phyloP scores from a whole-genome alignment of 352 stramenopile species.

The Pythium graminicola region DNA sequence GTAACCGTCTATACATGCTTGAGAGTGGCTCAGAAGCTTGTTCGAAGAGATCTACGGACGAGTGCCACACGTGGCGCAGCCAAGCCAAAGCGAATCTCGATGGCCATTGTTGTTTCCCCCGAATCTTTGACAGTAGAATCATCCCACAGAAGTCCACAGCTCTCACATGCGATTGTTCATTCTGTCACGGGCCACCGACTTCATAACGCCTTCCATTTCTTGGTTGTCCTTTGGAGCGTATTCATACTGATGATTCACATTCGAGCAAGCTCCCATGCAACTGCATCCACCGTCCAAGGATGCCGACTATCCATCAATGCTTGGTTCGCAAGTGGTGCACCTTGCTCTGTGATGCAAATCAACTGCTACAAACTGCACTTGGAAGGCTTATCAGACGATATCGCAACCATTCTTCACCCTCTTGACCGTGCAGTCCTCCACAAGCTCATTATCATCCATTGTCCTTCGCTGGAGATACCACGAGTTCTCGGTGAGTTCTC shows the following conservation, averaged over 20 bases:
- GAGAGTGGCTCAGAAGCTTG: not conserved
- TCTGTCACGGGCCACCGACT: not conserved
- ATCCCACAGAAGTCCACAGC: not conserved
- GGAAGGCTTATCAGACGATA: not conserved
- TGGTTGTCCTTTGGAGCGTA: not conserved
- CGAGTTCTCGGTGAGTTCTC: conserved; percentile 5
- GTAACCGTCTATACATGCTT: not conserved
- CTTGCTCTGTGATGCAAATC: conserved; percentile 16
- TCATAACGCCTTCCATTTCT: not conserved
- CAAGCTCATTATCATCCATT: conserved; percentile 19
- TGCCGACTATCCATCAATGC: conserved; percentile 5
- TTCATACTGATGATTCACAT: not conserved
- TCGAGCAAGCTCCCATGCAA: not conserved
- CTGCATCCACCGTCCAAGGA: not conserved
- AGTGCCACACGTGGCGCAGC: not conserved
- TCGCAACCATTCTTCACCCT: not conserved
- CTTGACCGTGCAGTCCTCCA: conserved; percentile 6
- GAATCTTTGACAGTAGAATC: not conserved
- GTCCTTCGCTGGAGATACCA: conserved; percentile 12
- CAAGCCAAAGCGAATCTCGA: not conserved
- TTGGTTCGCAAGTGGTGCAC: conserved; percentile 1
- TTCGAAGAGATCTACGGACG: not conserved
- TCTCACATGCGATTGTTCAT: not conserved
- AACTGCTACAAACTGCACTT: conserved; percentile 6
- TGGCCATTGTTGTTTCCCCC: not conserved